These are phyloP conservation scores for Phytophthora fragariaefolia DNA, from an alignment of 352 stramenopile genomes.

Conservation along the genomic window DNA sequence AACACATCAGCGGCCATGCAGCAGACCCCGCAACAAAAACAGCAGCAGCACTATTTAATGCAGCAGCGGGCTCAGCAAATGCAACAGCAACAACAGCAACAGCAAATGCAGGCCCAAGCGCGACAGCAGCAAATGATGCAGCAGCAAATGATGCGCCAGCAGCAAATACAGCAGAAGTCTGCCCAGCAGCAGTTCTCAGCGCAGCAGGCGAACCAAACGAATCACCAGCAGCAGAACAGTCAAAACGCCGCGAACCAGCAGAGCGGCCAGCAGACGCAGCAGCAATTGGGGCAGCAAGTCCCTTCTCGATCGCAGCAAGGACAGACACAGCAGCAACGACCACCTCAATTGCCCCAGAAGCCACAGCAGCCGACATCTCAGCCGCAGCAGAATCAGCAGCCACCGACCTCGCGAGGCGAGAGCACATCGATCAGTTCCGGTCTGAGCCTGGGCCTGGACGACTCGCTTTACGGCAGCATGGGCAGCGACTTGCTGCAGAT, in stretches of 20 bases:
- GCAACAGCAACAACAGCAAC: constrained; percentile 59
- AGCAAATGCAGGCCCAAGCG: constrained; percentile 47
- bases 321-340: constrained; percentile 34
- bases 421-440: constrained; percentile 56
- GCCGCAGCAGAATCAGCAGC: constrained; percentile 30
- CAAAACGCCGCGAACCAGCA: constrained; percentile 46
- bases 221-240: constrained; percentile 43
- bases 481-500: constrained; percentile 64
- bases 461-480: constrained; percentile 69
- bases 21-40: constrained; percentile 48
- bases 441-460: constrained; percentile 59
- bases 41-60: constrained; percentile 60
- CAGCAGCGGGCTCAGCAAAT: constrained; percentile 61
- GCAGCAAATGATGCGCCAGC: constrained; percentile 55
- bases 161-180: constrained; percentile 49
- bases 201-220: constrained; percentile 36
- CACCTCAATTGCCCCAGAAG: constrained; percentile 30
- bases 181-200: constrained; percentile 37
- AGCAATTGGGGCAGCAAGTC: constrained; percentile 45
- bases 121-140: constrained; percentile 52
- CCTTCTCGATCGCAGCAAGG: constrained; percentile 34
- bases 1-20: constrained; percentile 31
- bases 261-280: constrained; percentile 48
- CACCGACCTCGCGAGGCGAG: constrained; percentile 40
- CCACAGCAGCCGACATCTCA: constrained; percentile 23